Percentiles rank a stretch among this genome's conserved stretches.
Evolutionary conservation across 441 rosid species (phyloP).

Genomic region (Populus hybrid): DNA sequence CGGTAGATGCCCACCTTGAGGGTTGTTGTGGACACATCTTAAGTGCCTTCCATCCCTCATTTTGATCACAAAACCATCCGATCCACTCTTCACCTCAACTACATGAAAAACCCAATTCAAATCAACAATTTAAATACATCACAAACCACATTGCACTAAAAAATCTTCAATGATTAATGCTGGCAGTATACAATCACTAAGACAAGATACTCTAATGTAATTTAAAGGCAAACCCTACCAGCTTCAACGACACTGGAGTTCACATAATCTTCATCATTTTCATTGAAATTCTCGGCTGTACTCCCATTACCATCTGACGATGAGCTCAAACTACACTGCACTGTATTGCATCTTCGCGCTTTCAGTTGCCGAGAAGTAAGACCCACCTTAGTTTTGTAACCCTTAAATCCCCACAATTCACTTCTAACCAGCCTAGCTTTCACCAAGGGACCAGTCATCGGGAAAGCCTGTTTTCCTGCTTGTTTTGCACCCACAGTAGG

Average conservation of each 20-base stretch:
- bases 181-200: no score
- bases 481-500: constrained; percentile 62
- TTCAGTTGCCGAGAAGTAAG: constrained; percentile 26
- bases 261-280: constrained; percentile 77
- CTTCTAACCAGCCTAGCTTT: constrained; percentile 44
- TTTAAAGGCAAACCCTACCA: constrained; percentile 39
- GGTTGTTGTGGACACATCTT: no score
- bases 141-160: neutral
- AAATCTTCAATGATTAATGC: neutral
- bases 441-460: constrained; percentile 38
- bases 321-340: constrained; percentile 75
- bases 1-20: constrained; percentile 71
- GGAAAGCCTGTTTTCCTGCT: constrained; percentile 44
- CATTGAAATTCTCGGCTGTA: constrained; percentile 77
- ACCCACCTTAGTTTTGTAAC: constrained; percentile 32
- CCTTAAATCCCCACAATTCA: constrained; percentile 51
- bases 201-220: neutral
- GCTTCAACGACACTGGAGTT: constrained; percentile 88
- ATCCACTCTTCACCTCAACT: constrained; percentile 95
- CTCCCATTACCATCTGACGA: constrained; percentile 82
- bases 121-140: neutral
- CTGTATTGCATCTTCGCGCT: constrained; percentile 25
- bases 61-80: constrained; percentile 83
- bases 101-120: constrained; percentile 7
- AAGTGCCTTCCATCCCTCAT: constrained; percentile 97